Evolutionary conservation across 1,284 basidiomycete genomes (phyloP), one percentile per base, ranked within the genome.

Genomic region (Caloboletus inedulis): DNA sequence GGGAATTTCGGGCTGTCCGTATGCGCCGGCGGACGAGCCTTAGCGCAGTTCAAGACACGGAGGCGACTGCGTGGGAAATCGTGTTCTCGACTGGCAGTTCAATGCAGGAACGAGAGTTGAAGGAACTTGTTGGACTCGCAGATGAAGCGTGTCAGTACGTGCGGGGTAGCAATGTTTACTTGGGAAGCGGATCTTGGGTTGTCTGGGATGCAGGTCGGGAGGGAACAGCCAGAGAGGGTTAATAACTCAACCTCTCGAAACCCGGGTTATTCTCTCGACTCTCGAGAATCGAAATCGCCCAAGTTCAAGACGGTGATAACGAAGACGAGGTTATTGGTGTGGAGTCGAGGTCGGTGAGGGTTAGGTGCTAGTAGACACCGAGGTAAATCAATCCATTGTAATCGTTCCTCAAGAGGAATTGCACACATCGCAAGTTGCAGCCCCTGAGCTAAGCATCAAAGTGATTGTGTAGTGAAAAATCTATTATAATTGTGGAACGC

Each of bases 1-100:
- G 19, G 19, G 25, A n/a, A 16, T 63, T 63, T n/a, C 44, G 23
- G 10, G 65, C 59, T 23, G 63, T 68, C 21, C 62, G 62, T n/a
- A 51, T 68, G 65, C 41, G 43, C 23, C 21, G 14, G 19, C 46
- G 18, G 35, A 27, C 27, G 30, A 39, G 23, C 23, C 23, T 8
- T 1, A 27, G n/a, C 7, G 5, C 25, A 13, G n/a, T 23, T n/a
- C 30, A n/a, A 23, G 42, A 43, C n/a, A 27, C 21, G 12, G 27
- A 33, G 19, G 39, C 4, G 12, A 7, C 3, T 0, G 3, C 4
- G 8, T 64, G 62, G 60, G 47, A 55, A 12, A 25, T 36, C 10
- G 34, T 61, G 18, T 61, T 60, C 40, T 61, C 60, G 10, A 60
- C 54, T 4, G 54, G 62, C 3, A 46, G 14, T 23, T 21, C 29